A percentile compares a stretch with the other conserved stretches of the same genome.
Conservation (phyloP, 495 filamentous ascomycete genomes). For the Penicillium chermesinum region DNA sequence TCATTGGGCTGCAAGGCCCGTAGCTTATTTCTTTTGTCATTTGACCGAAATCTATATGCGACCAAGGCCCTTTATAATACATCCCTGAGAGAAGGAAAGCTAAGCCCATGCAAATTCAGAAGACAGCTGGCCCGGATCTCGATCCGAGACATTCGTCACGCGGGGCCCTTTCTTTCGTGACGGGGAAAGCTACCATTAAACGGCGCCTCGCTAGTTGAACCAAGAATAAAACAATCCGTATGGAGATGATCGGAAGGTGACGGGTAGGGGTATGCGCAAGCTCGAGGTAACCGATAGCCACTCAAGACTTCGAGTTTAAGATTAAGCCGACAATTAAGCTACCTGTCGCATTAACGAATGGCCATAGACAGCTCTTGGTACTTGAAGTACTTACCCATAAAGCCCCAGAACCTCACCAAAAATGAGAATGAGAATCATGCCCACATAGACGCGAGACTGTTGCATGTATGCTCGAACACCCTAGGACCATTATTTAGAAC, state of each 20-base stretch:
- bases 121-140: slow-evolving; percentile 13
- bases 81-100: slow-evolving; percentile 10
- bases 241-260: neutral
- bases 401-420: slow-evolving; percentile 96
- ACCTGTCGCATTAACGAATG: slow-evolving; percentile 21
- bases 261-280: slow-evolving; percentile 3
- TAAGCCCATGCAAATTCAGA: slow-evolving; percentile 11
- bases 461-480: slow-evolving; percentile 93
- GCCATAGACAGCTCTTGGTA: neutral
- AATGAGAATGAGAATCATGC: slow-evolving; percentile 98
- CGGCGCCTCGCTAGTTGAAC: neutral
- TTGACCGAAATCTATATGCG: slow-evolving; percentile 20
- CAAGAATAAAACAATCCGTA: neutral
- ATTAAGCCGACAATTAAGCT: slow-evolving; percentile 56
- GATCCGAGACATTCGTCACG: slow-evolving; percentile 3
- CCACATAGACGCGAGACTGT: slow-evolving; percentile 92
- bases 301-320: slow-evolving; percentile 47
- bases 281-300: neutral
- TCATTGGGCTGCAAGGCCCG: slow-evolving; percentile 10
- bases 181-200: neutral
- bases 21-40: slow-evolving; percentile 11
- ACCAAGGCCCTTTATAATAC: slow-evolving; percentile 19
- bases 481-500: slow-evolving; percentile 35
- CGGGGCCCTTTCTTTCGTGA: neutral
- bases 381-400: slow-evolving; percentile 67